phyloP scores from a whole-genome alignment of 2,329 filamentous ascomycete species.

The Dothidotthia symphoricarpi region DNA sequence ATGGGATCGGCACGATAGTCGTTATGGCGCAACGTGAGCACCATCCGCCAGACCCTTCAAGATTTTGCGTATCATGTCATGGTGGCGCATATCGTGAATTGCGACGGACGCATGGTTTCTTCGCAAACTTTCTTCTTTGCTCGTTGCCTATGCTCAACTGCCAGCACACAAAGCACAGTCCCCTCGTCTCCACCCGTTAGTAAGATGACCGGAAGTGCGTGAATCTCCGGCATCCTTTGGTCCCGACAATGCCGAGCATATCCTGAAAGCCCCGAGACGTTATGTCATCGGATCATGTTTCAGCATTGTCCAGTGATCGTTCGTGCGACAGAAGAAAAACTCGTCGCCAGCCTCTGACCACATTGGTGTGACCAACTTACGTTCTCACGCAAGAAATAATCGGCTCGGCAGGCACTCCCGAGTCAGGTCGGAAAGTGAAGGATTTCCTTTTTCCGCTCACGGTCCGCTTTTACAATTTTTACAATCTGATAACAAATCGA shows the following conservation, averaged over 20 bases:
- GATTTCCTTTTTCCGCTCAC: too few relatives aligned
- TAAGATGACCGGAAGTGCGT: constrained; percentile 3
- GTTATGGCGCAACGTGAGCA: constrained; percentile 20
- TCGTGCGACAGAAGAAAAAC: constrained; percentile 11
- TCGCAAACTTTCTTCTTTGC: constrained; percentile 8
- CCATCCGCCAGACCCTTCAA: constrained; percentile 4
- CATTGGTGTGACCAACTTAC: constrained; percentile 12
- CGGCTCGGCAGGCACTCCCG: too few relatives aligned
- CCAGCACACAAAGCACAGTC: constrained; percentile 5
- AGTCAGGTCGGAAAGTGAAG: too few relatives aligned
- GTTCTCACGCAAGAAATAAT: too few relatives aligned
- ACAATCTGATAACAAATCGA: too few relatives aligned
- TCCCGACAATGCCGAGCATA: constrained; percentile 13
- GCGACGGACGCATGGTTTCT: constrained; percentile 4
- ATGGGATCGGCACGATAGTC: constrained; percentile 8
- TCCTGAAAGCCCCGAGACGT: constrained; percentile 13
- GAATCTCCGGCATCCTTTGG: constrained; percentile 12
- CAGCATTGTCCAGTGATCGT: constrained; percentile 9
- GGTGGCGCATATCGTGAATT: constrained; percentile 3
- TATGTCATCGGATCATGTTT: constrained; percentile 17
- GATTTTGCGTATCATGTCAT: constrained; percentile 4
- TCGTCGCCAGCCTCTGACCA: constrained; percentile 22
- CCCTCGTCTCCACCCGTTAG: constrained; percentile 8
- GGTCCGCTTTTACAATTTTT: too few relatives aligned
- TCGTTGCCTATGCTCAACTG: constrained; percentile 6